A percentile compares a stretch with the other conserved stretches of the same genome.
These are phyloP conservation scores for Lepidium aucheri DNA, from an alignment of 345 rosid genomes.

Conservation along the genomic window DNA sequence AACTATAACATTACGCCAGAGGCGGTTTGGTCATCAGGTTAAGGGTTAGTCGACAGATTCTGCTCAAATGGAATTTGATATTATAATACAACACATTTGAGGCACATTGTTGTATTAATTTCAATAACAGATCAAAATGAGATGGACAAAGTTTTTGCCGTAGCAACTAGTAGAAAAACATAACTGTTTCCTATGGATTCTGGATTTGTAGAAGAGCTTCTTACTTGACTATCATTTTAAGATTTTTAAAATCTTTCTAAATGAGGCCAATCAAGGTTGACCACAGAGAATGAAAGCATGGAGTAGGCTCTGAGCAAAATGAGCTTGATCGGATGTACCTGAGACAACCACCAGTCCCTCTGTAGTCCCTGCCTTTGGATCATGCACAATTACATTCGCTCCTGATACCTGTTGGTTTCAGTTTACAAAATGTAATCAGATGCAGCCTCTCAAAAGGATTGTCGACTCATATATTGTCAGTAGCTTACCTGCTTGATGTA, in stretches of 20 bases:
- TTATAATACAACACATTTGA: conserved; percentile 5
- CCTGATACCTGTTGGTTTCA: conserved; percentile 46
- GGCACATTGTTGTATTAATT: conserved; percentile 17
- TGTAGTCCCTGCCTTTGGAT: conserved; percentile 51
- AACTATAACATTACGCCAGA: conserved; percentile 18
- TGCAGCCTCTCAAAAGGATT: neutral
- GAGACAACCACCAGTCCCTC: conserved; percentile 57
- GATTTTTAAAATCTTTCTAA: neutral
- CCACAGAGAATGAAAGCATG: conserved; percentile 65
- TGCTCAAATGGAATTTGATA: conserved; percentile 7
- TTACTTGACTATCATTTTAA: neutral
- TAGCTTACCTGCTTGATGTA: conserved; percentile 59
- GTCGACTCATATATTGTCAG: neutral
- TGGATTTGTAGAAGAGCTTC: neutral
- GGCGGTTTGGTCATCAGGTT: conserved; percentile 22
- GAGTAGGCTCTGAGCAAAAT: conserved; percentile 61
- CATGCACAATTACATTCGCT: conserved; percentile 62
- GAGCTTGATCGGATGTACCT: conserved; percentile 57
- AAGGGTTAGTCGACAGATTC: conserved; percentile 23
- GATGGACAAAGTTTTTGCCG: conserved; percentile 9
- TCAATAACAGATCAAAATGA: neutral
- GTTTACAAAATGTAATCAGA: conserved; percentile 9
- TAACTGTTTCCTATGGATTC: neutral
- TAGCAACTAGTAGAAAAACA: neutral
- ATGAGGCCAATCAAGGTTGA: conserved; percentile 11